Evolutionary conservation across 1,284 basidiomycete genomes (phyloP), one percentile per base, ranked within the genome.

Genomic region (Moesziomyces globuligerus): DNA sequence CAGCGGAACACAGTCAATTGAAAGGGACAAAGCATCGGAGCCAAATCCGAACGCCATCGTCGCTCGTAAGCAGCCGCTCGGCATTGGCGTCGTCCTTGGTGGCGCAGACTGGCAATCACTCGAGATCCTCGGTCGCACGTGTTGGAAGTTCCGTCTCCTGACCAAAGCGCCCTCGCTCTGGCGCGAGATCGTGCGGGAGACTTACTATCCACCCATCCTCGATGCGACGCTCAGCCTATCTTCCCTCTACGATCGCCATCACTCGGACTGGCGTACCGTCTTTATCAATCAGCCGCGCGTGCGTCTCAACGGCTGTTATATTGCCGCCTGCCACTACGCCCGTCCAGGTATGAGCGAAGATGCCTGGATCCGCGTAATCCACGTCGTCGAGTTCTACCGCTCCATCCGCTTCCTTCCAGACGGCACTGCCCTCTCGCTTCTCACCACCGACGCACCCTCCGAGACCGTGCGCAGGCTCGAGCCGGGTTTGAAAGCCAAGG

Each of bases 341-440:
- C 72, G 78, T 10, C 74, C 72, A 4, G 80, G 79, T 21, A 51
- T 76, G 38, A 58, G 57, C 4, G 76, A 75, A 25, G 78, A 82
- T 28, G 71, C 73, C 3, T 82, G 80, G 80, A 70, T 82, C 38
- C 66, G 67, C 20, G 80, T 81, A 21, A 56, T 81, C 29, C 80
- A 81, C 61, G 65, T 75, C 13, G 79, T 82, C 38, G 72, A 80
- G 38, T 93, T 93, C 83, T 90, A 92, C 75, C 89, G 92, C 38
- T 84, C 83, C 75, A 90, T 93, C 37, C 91, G 94, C 9, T 96
- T 97, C 85, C 90, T 91, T 65, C 89, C 92, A 1, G 89, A 93
- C 73, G 94, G 94, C 2, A 87, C 88, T 72, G 92, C 94, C 5
- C 86, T 97, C 3, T 93, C 91, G 21, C 86, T 94, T 15, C 87